Base-by-base conservation (phyloP, 1,139 yeast genomes). In the Saccharomyces hybrid region DNA sequence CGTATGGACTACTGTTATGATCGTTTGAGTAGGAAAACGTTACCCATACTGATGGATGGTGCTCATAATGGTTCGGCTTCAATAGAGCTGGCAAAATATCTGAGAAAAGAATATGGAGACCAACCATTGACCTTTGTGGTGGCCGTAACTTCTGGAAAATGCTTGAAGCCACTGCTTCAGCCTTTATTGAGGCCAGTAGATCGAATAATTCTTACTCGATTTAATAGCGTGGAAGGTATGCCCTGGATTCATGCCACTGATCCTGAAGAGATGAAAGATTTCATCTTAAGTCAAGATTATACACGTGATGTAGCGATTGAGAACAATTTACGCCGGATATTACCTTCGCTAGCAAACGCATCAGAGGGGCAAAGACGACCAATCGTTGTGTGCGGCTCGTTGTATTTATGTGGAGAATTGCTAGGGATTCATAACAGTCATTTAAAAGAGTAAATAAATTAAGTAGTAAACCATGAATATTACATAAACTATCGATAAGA, bases 31-130 rank as follows among this genome's bases (percentile, higher is more conserved):
- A 50, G 53, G 1, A 51, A 56, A 16, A 56, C 67, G 1, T 60
- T 77, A 1, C 68, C 73, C 0, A 71, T 85, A 0, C 69, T 89
- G 6, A 62, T 90, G 1, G 99, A 93, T 70, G 99, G 99, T 1
- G 98, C 98, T 0, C 99, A 93, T 68, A 93, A 93, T 66, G 83
- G 82, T 16, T 83, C 84, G 60, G 96, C 97, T 0, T 95, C 97
- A 0, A 70, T 73, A 27, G 89, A 86, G 62, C 73, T 93, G 42
- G 79, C 78, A 0, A 71, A 72, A 48, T 82, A 73, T 60, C 65
- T 84, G 1, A 63, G 70, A 7, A 49, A 55, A 0, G 49, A 61
- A 31, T 59, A 68, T 55, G 58, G 61, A 2, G 62, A 67, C 1
- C 58, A 67, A 7, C 79, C 81, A 0, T 62, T 86, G 3, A 77